A percentile compares a stretch with the other conserved stretches of the same genome.
phyloP scores from a whole-genome alignment of 2,329 filamentous ascomycete species.

The Trichophyton schoenleinii region DNA sequence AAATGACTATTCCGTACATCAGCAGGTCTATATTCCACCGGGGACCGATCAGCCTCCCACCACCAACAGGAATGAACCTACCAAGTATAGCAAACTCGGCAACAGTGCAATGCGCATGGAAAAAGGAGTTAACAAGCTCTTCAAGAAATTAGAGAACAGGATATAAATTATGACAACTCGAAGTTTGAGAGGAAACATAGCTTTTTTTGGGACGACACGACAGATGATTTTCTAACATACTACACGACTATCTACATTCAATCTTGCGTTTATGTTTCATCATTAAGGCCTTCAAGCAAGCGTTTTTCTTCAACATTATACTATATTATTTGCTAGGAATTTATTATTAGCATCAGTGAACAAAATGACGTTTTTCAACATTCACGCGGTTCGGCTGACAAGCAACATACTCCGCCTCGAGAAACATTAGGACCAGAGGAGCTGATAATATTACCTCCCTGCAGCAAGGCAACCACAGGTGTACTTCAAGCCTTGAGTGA shows the following conservation, averaged over 20 bases:
- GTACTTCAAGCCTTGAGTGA: too few relatives aligned
- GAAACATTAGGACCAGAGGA: too few relatives aligned
- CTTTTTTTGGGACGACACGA: background rate
- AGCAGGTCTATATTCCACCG: slow-evolving; percentile 36
- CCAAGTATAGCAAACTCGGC: slow-evolving; percentile 12
- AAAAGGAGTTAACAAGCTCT: slow-evolving; percentile 24
- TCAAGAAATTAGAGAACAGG: slow-evolving; percentile 27
- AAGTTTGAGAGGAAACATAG: background rate
- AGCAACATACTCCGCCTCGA: too few relatives aligned
- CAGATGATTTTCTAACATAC: background rate
- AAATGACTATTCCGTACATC: slow-evolving; percentile 32
- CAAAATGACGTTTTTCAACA: too few relatives aligned
- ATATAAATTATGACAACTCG: slow-evolving; percentile 4
- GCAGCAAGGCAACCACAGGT: too few relatives aligned
- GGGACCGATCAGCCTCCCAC: slow-evolving; percentile 23
- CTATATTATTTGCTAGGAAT: background rate
- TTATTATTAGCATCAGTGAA: too few relatives aligned
- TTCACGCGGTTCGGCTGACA: too few relatives aligned
- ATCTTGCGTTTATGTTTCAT: background rate
- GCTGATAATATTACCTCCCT: too few relatives aligned
- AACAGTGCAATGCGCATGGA: slow-evolving; percentile 21
- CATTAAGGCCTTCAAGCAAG: background rate
- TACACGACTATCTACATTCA: background rate
- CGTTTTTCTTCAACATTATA: background rate
- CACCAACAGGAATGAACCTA: background rate